phyloP scores from a whole-genome alignment of 139 green algal genomes.

The Dunaliella sp. region DNA sequence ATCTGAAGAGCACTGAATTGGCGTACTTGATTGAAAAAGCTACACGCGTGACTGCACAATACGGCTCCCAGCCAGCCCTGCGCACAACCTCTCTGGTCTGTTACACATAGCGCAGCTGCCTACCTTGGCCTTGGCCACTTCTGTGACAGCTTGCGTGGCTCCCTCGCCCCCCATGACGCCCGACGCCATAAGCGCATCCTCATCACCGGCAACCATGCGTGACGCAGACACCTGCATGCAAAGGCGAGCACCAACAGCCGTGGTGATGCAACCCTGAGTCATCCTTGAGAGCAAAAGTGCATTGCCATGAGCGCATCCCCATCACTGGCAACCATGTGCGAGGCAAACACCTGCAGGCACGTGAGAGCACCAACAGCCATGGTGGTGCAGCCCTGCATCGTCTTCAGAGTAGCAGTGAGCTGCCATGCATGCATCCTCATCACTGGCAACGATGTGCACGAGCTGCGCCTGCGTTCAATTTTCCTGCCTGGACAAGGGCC shows the following conservation, averaged over 20 bases:
- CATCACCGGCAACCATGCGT: conserved; percentile 39
- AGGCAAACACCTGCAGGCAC: conserved; percentile 29
- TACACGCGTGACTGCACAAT: no score
- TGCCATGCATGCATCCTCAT: conserved; percentile 36
- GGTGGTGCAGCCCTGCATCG: no score
- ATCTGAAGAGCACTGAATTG: not conserved
- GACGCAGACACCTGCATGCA: conserved; percentile 30
- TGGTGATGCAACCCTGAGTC: no score
- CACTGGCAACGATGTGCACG: conserved; percentile 35
- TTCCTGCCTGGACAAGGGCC: no score
- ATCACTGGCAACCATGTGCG: conserved; percentile 35
- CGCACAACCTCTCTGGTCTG: no score
- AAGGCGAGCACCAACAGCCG: not conserved
- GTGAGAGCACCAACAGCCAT: not conserved
- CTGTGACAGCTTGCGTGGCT: conserved; percentile 24
- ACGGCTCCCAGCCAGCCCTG: no score
- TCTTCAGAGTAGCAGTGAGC: no score
- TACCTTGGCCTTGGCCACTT: conserved; percentile 17
- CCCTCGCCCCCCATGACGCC: not conserved
- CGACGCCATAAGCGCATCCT: conserved; percentile 29
- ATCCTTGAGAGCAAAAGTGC: no score
- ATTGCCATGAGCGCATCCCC: conserved; percentile 36
- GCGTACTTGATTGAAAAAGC: not conserved
- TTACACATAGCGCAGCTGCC: no score
- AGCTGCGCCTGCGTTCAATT: no score